Conservation (phyloP, 495 filamentous ascomycete genomes). For the Delitschia confertaspora region DNA sequence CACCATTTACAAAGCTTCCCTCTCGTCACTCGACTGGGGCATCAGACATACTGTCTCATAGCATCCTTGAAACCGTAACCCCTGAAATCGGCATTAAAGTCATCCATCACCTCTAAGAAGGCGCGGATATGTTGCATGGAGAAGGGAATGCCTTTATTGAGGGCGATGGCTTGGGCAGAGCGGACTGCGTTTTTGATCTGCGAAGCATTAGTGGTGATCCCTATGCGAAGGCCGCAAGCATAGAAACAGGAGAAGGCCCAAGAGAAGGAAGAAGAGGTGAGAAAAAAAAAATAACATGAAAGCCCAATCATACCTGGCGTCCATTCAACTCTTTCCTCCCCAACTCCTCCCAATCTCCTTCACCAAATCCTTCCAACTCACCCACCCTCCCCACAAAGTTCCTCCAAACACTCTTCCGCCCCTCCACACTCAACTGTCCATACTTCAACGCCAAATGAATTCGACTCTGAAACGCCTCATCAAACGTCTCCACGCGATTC, state of each 20-base stretch:
- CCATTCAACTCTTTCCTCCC: slow-evolving; percentile 71
- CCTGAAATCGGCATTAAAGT: slow-evolving; percentile 70
- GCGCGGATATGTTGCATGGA: slow-evolving; percentile 75
- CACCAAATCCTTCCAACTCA: slow-evolving; percentile 58
- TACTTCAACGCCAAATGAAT: slow-evolving; percentile 74
- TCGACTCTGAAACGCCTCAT: slow-evolving; percentile 57
- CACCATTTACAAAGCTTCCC: too few species aligned
- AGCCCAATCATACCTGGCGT: slow-evolving; percentile 52
- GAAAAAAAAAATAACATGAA: slow-evolving; percentile 3
- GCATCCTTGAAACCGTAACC: slow-evolving; percentile 56
- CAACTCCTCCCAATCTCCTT: slow-evolving; percentile 58
- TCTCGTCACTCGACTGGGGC: too few species aligned
- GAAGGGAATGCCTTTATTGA: slow-evolving; percentile 61
- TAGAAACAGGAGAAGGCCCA: too few species aligned
- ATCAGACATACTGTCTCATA: slow-evolving; percentile 41
- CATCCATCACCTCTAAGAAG: slow-evolving; percentile 72
- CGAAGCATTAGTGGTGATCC: slow-evolving; percentile 4
- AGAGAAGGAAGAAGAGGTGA: too few species aligned
- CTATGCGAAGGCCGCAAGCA: too few species aligned
- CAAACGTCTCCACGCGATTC: slow-evolving; percentile 67
- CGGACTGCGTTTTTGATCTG: slow-evolving; percentile 89
- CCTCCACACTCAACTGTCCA: slow-evolving; percentile 63
- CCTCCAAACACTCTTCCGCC: slow-evolving; percentile 78
- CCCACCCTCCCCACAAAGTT: slow-evolving; percentile 68
- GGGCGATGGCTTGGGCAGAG: slow-evolving; percentile 75